Percentiles rank a stretch among this genome's conserved stretches.
These are phyloP conservation scores for Coffea canephora DNA, from an alignment of 257 asterid species.

Conservation along the genomic window DNA sequence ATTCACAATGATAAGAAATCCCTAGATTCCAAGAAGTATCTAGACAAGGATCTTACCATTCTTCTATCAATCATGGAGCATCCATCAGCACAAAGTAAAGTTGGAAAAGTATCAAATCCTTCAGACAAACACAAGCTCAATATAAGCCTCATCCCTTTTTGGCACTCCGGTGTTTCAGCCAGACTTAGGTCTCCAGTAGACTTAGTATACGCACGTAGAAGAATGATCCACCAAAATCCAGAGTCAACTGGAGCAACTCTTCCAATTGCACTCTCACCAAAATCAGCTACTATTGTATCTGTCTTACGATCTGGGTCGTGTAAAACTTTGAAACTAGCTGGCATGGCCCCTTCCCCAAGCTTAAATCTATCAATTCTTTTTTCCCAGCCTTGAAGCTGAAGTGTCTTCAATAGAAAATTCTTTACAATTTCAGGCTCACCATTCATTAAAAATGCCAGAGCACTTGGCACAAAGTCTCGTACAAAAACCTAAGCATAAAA, in stretches of 20 bases:
- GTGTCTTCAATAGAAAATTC: slow-evolving; percentile 67
- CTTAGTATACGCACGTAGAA: slow-evolving; percentile 78
- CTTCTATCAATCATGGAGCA: slow-evolving; percentile 84
- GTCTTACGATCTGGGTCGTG: slow-evolving; percentile 64
- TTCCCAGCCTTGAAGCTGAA: slow-evolving; percentile 85
- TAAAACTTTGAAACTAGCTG: slow-evolving; percentile 79
- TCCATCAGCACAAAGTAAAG: slow-evolving; percentile 79
- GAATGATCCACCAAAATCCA: slow-evolving; percentile 89
- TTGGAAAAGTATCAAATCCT: slow-evolving; percentile 80
- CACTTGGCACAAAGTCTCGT: slow-evolving; percentile 80
- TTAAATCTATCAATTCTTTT: slow-evolving; percentile 65
- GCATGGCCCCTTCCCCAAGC: slow-evolving; percentile 81
- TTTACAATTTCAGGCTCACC: slow-evolving; percentile 77
- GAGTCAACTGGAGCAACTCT: slow-evolving; percentile 86
- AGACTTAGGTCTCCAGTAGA: slow-evolving; percentile 63
- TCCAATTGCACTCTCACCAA: slow-evolving; percentile 85
- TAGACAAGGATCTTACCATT: slow-evolving; percentile 48
- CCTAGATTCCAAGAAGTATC: slow-evolving; percentile 14
- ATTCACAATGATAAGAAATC: not conserved
- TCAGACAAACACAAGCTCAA: slow-evolving; percentile 62
- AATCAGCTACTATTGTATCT: slow-evolving; percentile 65
- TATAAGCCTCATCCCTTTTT: slow-evolving; percentile 76
- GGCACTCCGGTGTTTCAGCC: slow-evolving; percentile 74
- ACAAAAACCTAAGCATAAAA: slow-evolving; percentile 57
- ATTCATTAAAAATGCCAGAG: slow-evolving; percentile 68